Evolutionary conservation across 2,329 filamentous ascomycete genomes (phyloP).

Genomic region (Stachybotrys chartarum): DNA sequence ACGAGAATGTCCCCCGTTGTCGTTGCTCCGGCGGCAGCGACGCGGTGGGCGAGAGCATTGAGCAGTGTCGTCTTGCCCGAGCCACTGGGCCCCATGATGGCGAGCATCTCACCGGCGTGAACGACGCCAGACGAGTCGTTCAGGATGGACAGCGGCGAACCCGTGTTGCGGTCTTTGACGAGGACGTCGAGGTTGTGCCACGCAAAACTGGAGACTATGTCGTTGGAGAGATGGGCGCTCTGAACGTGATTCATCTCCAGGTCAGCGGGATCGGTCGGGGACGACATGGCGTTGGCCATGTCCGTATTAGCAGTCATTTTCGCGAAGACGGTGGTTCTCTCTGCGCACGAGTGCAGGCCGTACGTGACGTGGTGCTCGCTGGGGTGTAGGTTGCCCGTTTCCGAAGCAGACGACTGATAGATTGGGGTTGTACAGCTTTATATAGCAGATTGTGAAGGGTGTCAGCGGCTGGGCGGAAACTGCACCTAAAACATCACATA

Average conservation of each 20-base stretch:
- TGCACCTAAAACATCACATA: too few species aligned
- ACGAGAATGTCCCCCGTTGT: conserved; percentile 37
- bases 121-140: conserved; percentile 56
- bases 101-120: conserved; percentile 62
- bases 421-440: too few species aligned
- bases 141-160: conserved; percentile 56
- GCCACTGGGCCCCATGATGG: conserved; percentile 71
- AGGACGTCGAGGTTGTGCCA: conserved; percentile 64
- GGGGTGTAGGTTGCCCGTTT: too few species aligned
- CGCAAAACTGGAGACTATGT: conserved; percentile 53
- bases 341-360: too few species aligned
- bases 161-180: conserved; percentile 64
- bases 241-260: not conserved
- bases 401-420: too few species aligned
- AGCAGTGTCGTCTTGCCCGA: conserved; percentile 79
- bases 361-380: too few species aligned
- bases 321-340: not conserved
- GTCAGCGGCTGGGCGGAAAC: too few species aligned
- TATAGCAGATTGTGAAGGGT: too few species aligned
- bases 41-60: conserved; percentile 62
- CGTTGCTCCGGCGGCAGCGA: conserved; percentile 32
- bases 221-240: conserved; percentile 48
- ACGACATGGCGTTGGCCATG: not conserved
- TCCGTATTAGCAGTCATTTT: not conserved
- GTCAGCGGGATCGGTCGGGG: too few species aligned